Evolutionary conservation across 306 rosid genomes (phyloP).

Genomic region (Hippophae rhamnoides): DNA sequence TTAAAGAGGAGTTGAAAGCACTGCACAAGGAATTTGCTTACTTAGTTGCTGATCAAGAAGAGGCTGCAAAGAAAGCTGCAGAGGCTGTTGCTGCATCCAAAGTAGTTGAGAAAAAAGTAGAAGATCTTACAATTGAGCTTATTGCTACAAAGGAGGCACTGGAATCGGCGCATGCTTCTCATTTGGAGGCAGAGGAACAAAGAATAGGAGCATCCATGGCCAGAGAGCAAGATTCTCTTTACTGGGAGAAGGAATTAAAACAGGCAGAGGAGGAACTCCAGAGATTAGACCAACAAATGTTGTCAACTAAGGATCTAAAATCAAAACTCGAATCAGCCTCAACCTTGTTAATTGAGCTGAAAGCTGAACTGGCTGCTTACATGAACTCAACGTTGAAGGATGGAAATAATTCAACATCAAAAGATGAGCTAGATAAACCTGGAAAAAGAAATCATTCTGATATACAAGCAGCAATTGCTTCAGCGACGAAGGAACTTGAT

Average conservation of each 20-base stretch:
- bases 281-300: constrained; percentile 59
- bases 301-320: constrained; percentile 70
- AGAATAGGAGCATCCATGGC: constrained; percentile 92
- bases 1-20: constrained; percentile 71
- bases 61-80: constrained; percentile 70
- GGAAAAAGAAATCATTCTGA: constrained; percentile 49
- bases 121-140: constrained; percentile 82
- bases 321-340: constrained; percentile 79
- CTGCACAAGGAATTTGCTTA: constrained; percentile 63
- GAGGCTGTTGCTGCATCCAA: constrained; percentile 77
- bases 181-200: constrained; percentile 94
- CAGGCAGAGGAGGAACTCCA: constrained; percentile 84
- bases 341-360: constrained; percentile 63
- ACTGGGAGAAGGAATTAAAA: constrained; percentile 89
- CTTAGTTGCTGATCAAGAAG: constrained; percentile 57
- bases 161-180: constrained; percentile 86
- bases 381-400: constrained; percentile 72
- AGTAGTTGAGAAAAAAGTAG: constrained; percentile 88
- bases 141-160: constrained; percentile 74
- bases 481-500: constrained; percentile 69
- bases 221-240: constrained; percentile 86
- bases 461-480: constrained; percentile 67
- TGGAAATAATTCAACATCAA: constrained; percentile 33
- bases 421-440: constrained; percentile 35
- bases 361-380: constrained; percentile 76